phyloP scores from a whole-genome alignment of 169 alveolate species.

The Plasmodium inui region DNA sequence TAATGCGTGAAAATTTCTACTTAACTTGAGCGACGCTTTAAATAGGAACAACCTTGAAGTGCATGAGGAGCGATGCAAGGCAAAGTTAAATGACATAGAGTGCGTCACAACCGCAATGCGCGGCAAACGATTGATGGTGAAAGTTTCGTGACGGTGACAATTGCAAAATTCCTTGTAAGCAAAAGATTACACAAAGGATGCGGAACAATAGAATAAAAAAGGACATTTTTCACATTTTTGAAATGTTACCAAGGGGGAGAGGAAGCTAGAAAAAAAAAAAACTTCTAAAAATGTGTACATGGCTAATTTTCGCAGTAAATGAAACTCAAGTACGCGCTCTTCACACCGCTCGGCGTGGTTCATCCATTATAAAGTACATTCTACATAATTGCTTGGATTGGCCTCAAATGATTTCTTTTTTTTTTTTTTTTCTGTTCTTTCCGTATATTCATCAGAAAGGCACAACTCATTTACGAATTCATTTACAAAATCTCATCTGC shows the following conservation, averaged over 20 bases:
- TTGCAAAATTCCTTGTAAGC: not conserved
- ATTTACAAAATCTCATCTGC: not conserved
- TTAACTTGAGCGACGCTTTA: not conserved
- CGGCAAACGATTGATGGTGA: not conserved
- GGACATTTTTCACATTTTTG: not conserved
- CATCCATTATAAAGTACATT: not conserved
- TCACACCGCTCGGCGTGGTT: not conserved
- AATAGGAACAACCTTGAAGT: not conserved
- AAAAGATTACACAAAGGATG: not conserved
- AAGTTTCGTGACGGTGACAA: not conserved
- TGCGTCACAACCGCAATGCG: not conserved
- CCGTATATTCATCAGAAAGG: not conserved
- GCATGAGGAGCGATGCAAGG: not conserved
- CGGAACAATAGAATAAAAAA: not conserved
- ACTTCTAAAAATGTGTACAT: not conserved
- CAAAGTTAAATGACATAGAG: constrained; percentile 1
- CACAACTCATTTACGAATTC: not conserved
- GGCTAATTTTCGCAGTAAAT: not conserved
- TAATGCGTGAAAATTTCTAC: constrained; percentile 17
- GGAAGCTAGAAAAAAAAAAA: not conserved
- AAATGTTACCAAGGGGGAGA: not conserved
- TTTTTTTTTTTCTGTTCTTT: constrained; percentile 7
- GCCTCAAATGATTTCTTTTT: not conserved
- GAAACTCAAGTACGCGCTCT: not conserved
- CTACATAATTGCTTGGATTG: not conserved